phyloP scores from a whole-genome alignment of 176 grass and related monocot genomes.

The Metroxylon sagu region DNA sequence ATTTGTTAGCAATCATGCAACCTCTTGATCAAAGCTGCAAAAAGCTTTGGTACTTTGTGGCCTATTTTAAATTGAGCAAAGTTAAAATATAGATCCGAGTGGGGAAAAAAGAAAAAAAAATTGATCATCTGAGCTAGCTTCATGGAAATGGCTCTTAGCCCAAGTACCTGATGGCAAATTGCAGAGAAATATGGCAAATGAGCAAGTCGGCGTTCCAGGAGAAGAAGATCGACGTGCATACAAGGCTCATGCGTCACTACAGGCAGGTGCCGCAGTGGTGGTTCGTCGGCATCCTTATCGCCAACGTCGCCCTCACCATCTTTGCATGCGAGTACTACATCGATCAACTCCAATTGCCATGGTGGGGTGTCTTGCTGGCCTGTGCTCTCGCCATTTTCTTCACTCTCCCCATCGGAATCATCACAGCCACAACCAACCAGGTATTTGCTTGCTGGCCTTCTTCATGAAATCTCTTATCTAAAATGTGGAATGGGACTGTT shows the following conservation, averaged over 20 bases:
- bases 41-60: no score
- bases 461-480: neutral
- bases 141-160: no score
- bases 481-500: no score
- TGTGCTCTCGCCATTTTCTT: conserved; percentile 70
- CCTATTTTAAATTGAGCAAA: no score
- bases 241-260: conserved; percentile 76
- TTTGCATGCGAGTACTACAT: conserved; percentile 94
- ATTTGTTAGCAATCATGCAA: no score
- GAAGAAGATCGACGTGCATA: conserved; percentile 70
- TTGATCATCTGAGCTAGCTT: no score
- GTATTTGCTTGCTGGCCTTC: conserved; percentile 7
- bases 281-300: conserved; percentile 72
- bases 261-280: conserved; percentile 78
- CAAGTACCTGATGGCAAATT: no score
- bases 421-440: conserved; percentile 91
- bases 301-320: conserved; percentile 46
- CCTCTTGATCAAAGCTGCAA: no score
- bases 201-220: conserved; percentile 80
- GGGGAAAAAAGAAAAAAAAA: no score
- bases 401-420: conserved; percentile 88
- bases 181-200: conserved; percentile 70
- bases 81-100: no score
- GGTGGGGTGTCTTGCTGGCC: conserved; percentile 93
- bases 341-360: conserved; percentile 85